Percentiles rank a stretch among this genome's conserved stretches.
These are phyloP conservation scores for Pseudophaeomoniella oleicola DNA, from an alignment of 2,329 filamentous ascomycete species.

Conservation along the genomic window DNA sequence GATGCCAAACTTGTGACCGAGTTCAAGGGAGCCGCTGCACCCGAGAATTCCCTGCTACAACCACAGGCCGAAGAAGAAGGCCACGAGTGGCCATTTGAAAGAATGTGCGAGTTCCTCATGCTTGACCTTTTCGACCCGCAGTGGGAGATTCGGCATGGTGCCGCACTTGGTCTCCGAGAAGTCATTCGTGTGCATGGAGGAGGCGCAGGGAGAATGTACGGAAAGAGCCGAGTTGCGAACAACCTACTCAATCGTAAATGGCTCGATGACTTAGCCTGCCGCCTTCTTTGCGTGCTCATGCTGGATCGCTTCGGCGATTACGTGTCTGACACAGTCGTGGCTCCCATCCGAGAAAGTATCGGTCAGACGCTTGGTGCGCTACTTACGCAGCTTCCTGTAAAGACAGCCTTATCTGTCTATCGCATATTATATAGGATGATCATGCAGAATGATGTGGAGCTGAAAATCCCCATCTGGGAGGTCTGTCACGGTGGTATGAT, in stretches of 20 bases:
- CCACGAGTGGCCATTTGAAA: constrained; percentile 83
- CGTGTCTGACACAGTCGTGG: constrained; percentile 91
- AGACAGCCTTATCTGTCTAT: constrained; percentile 75
- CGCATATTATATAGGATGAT: constrained; percentile 75
- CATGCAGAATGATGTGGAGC: constrained; percentile 68
- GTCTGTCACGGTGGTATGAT: constrained; percentile 98
- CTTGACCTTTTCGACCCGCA: constrained; percentile 84
- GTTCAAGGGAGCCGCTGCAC: constrained; percentile 71
- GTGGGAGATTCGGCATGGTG: constrained; percentile 94
- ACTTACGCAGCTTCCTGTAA: constrained; percentile 64
- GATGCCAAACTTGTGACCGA: constrained; percentile 86
- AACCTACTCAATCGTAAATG: constrained; percentile 65
- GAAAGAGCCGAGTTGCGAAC: constrained; percentile 60
- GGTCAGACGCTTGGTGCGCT: constrained; percentile 87
- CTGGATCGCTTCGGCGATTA: constrained; percentile 96
- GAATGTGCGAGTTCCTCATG: constrained; percentile 84
- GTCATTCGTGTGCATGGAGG: constrained; percentile 80
- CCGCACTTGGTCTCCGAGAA: constrained; percentile 87
- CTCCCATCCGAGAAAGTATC: constrained; percentile 87
- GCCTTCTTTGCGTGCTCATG: constrained; percentile 90
- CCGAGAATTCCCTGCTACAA: constrained; percentile 77
- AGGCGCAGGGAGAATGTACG: constrained; percentile 65
- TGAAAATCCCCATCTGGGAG: constrained; percentile 71
- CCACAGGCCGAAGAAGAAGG: constrained; percentile 63
- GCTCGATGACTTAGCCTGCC: constrained; percentile 90